A percentile compares a stretch with the other conserved stretches of the same genome.
phyloP scores from a whole-genome alignment of 116 monocot species.

The Trichopus zeylanicus region DNA sequence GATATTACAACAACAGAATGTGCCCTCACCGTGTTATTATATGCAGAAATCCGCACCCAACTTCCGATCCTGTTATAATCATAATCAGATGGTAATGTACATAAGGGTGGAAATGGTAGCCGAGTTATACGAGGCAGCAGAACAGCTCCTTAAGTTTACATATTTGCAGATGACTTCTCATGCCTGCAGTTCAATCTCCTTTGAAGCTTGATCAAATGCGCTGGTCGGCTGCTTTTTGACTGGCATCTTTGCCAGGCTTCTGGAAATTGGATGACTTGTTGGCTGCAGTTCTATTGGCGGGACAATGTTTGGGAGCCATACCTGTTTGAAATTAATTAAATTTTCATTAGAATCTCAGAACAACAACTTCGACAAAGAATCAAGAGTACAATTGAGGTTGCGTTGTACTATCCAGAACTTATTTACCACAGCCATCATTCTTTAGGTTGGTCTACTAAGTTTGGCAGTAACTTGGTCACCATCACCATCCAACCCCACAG shows the following conservation, averaged over 20 bases:
- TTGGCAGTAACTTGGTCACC: too few relatives aligned
- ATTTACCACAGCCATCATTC: too few relatives aligned
- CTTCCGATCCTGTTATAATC: too few relatives aligned
- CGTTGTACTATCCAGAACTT: too few relatives aligned
- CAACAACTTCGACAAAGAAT: too few relatives aligned
- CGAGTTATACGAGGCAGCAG: neutral
- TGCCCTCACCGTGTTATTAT: neutral
- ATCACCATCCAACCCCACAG: too few relatives aligned
- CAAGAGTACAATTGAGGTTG: too few relatives aligned
- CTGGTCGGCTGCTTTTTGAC: conserved; percentile 1
- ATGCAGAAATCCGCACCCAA: neutral
- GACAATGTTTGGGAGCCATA: conserved; percentile 16
- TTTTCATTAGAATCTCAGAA: too few relatives aligned
- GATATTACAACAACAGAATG: neutral
- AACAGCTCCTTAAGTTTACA: neutral
- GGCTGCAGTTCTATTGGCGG: conserved; percentile 16
- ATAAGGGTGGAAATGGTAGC: neutral
- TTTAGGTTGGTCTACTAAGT: too few relatives aligned
- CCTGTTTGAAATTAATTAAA: conserved; percentile 7
- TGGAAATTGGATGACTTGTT: conserved; percentile 4
- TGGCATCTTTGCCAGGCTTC: neutral
- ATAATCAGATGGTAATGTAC: neutral
- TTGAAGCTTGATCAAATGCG: conserved; percentile 14
- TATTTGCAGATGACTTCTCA: conserved; percentile 5
- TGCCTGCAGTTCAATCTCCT: conserved; percentile 21